Percentiles rank a stretch among this genome's conserved stretches.
phyloP scores from a whole-genome alignment of 139 green algal species.

The Chlorokybus atmophyticus region DNA sequence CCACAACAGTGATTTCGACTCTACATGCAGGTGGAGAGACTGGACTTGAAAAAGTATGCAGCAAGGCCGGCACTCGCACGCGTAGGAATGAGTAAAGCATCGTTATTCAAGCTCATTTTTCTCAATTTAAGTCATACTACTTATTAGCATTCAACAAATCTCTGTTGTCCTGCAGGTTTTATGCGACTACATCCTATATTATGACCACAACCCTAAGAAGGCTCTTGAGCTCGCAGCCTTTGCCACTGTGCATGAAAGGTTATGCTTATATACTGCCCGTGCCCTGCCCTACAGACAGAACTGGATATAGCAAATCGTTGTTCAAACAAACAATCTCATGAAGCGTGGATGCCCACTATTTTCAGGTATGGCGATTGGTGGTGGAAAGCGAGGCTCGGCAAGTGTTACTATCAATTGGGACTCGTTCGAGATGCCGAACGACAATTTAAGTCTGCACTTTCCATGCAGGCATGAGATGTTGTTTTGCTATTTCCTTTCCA shows the following conservation, averaged over 20 bases:
- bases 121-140: neutral
- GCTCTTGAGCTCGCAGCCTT: slow-evolving; percentile 46
- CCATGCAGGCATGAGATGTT: too few species aligned
- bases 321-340: too few species aligned
- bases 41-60: slow-evolving; percentile 65
- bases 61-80: slow-evolving; percentile 37
- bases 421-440: slow-evolving; percentile 57
- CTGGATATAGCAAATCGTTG: too few species aligned
- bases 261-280: too few species aligned
- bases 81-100: neutral
- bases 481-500: too few species aligned
- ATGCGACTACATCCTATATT: slow-evolving; percentile 69
- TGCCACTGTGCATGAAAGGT: slow-evolving; percentile 30
- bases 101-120: neutral
- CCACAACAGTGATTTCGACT: neutral
- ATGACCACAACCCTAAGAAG: slow-evolving; percentile 62
- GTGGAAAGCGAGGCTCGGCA: slow-evolving; percentile 66
- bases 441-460: slow-evolving; percentile 59
- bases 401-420: slow-evolving; percentile 68
- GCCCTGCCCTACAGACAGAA: too few species aligned
- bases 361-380: slow-evolving; percentile 56
- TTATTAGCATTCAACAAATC: neutral
- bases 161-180: slow-evolving; percentile 26
- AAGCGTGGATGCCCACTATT: too few species aligned
- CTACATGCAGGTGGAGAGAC: slow-evolving; percentile 29